Percentiles rank a stretch among this genome's conserved stretches.
phyloP scores from a whole-genome alignment of 139 green algal species.

The Ettlia oleoabundans region DNA sequence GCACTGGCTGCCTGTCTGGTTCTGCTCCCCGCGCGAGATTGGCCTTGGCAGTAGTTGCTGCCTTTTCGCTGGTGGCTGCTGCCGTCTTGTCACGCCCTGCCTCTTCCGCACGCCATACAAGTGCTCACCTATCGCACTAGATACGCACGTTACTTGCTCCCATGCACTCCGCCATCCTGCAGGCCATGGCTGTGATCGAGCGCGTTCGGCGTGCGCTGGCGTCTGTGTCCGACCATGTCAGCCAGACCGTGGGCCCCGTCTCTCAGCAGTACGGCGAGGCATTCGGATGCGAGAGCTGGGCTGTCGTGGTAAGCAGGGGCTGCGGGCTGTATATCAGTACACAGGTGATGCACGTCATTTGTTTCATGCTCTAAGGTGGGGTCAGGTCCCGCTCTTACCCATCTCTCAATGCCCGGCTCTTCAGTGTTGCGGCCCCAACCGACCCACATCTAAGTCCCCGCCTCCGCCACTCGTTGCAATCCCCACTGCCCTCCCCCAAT shows the following conservation, averaged over 20 bases:
- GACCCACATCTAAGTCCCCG: not conserved
- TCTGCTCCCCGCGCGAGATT: too few relatives aligned
- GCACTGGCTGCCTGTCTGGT: too few relatives aligned
- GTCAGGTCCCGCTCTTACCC: too few relatives aligned
- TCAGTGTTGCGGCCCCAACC: too few relatives aligned
- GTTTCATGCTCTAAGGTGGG: too few relatives aligned
- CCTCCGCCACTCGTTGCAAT: not conserved
- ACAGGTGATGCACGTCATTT: too few relatives aligned
- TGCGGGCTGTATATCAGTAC: too few relatives aligned
- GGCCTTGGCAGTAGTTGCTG: not conserved
- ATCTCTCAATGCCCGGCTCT: too few relatives aligned
- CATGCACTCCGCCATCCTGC: not conserved
- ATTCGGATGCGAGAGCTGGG: constrained; percentile 88
- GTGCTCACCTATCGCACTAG: not conserved
- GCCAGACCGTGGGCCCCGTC: constrained; percentile 62
- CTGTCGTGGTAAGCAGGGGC: constrained; percentile 56
- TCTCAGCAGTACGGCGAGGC: constrained; percentile 67
- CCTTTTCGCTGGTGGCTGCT: not conserved
- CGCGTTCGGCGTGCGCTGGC: constrained; percentile 83
- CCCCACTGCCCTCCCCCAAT: not conserved
- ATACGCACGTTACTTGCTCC: not conserved
- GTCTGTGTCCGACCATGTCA: constrained; percentile 65
- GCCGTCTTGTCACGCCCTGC: too few relatives aligned
- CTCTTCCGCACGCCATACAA: too few relatives aligned
- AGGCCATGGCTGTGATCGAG: constrained; percentile 89